Evolutionary conservation across 768 basidiomycete species (phyloP).

Genomic region (Hygrocybe coccinea): DNA sequence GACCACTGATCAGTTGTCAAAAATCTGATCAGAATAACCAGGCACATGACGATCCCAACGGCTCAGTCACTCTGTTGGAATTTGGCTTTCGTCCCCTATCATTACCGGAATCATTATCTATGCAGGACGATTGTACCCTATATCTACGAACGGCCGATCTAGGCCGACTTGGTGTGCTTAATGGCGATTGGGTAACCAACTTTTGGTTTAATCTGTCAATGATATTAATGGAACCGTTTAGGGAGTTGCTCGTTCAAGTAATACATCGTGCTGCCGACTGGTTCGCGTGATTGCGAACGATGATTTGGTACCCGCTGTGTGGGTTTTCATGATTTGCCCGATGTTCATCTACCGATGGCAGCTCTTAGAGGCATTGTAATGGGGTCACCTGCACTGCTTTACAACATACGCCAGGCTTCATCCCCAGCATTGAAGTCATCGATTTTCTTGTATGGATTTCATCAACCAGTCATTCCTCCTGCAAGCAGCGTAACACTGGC

Average conservation of each 20-base stretch:
- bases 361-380: slow-evolving; percentile 35
- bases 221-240: slow-evolving; percentile 21
- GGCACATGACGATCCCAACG: slow-evolving; percentile 1
- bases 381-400: slow-evolving; percentile 49
- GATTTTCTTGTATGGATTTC: slow-evolving; percentile 46
- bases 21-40: slow-evolving; percentile 5
- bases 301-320: slow-evolving; percentile 34
- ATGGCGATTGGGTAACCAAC: slow-evolving; percentile 69
- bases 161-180: slow-evolving; percentile 57
- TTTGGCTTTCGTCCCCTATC: slow-evolving; percentile 17
- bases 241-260: slow-evolving; percentile 46
- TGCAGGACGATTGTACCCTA: slow-evolving; percentile 48
- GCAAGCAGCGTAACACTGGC: slow-evolving; percentile 71
- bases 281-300: slow-evolving; percentile 57
- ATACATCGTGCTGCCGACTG: slow-evolving; percentile 41
- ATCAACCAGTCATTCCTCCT: slow-evolving; percentile 56
- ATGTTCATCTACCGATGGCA: background rate
- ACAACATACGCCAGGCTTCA: slow-evolving; percentile 42
- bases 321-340: slow-evolving; percentile 19
- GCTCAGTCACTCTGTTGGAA: background rate
- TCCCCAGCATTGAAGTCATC: slow-evolving; percentile 12
- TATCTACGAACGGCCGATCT: slow-evolving; percentile 64
- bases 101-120: slow-evolving; percentile 32
- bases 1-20: slow-evolving; percentile 14
- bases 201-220: slow-evolving; percentile 1